These are phyloP conservation scores for Astrocystis sublimbata DNA, from an alignment of 495 filamentous ascomycete genomes.

Conservation along the genomic window DNA sequence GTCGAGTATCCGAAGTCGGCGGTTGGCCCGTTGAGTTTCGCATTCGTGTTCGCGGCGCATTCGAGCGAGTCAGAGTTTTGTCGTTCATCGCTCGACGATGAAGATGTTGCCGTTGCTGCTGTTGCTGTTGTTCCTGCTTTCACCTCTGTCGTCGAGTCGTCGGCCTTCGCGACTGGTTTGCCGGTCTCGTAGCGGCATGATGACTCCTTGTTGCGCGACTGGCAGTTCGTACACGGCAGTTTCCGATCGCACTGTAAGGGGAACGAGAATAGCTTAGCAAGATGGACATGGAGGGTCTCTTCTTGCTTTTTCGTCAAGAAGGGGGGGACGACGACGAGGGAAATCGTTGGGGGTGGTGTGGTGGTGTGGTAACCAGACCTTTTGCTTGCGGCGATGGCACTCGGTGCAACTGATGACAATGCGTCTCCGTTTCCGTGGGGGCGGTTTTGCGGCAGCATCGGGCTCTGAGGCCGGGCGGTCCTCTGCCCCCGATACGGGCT, in stretches of 20 bases:
- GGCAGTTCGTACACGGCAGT: conserved; percentile 62
- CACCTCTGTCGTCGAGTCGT: too few species aligned
- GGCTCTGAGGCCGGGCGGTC: conserved; percentile 16
- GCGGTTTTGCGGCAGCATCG: conserved; percentile 25
- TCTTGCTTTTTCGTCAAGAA: conserved; percentile 9
- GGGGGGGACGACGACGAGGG: too few species aligned
- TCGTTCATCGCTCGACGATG: conserved; percentile 19
- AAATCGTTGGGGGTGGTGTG: conserved; percentile 4
- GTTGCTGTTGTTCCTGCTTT: too few species aligned
- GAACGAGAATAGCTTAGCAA: conserved; percentile 17
- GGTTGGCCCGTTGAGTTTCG: conserved; percentile 21
- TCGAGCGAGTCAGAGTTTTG: conserved; percentile 23
- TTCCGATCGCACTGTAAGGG: conserved; percentile 57
- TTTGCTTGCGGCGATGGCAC: conserved; percentile 65
- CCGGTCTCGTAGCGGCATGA: conserved; percentile 54
- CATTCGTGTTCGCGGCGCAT: conserved; percentile 23
- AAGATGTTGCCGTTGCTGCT: conserved; percentile 21
- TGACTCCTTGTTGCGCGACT: conserved; percentile 51
- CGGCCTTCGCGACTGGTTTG: conserved; percentile 45
- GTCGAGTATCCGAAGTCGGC: conserved; percentile 52
- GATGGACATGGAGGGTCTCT: neutral
- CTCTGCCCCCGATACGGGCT: conserved; percentile 24
- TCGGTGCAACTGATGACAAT: conserved; percentile 63
- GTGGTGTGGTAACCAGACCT: conserved; percentile 40
- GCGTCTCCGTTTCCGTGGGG: conserved; percentile 56